A percentile compares a stretch with the other conserved stretches of the same genome.
Evolutionary conservation across 805 yeast genomes (phyloP).

Genomic region (Lachancea kluyveri): DNA sequence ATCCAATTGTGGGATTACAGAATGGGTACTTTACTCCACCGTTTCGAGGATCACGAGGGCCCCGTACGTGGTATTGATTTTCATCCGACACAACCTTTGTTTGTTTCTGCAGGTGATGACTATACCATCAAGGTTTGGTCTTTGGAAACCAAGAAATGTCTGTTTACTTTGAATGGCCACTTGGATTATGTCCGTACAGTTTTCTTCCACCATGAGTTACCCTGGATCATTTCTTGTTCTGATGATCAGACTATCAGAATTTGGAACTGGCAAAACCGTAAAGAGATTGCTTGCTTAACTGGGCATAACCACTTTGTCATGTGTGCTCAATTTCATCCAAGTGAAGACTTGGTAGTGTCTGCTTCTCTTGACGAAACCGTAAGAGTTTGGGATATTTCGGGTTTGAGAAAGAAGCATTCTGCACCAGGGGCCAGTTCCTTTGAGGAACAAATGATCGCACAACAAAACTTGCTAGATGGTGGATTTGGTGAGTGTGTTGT

Average conservation of each 20-base stretch:
- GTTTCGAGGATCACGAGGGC: conserved; percentile 97
- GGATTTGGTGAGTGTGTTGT: conserved; percentile 95
- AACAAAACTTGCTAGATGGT: conserved; percentile 78
- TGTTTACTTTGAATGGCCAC: conserved; percentile 89
- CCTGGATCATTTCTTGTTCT: conserved; percentile 94
- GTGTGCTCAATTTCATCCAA: conserved; percentile 97
- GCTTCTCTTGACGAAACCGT: conserved; percentile 98
- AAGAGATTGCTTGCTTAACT: conserved; percentile 92
- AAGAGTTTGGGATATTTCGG: conserved; percentile 97
- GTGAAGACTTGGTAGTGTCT: conserved; percentile 89
- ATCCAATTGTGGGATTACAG: conserved; percentile 99
- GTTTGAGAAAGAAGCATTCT: conserved; percentile 89
- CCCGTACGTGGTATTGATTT: conserved; percentile 94
- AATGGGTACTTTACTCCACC: conserved; percentile 95
- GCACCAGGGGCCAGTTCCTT: conserved; percentile 56
- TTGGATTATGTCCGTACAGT: conserved; percentile 93
- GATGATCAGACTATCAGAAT: conserved; percentile 98
- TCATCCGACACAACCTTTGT: conserved; percentile 97
- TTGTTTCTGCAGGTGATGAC: conserved; percentile 97
- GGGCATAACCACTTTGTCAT: conserved; percentile 98
- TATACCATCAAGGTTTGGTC: conserved; percentile 96
- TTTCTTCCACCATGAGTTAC: conserved; percentile 89
- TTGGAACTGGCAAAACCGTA: conserved; percentile 99
- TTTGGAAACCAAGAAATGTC: conserved; percentile 79
- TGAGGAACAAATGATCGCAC: conserved; percentile 39